These are phyloP conservation scores for Xylaria digitata DNA, from an alignment of 2,329 filamentous ascomycete species.

Conservation along the genomic window DNA sequence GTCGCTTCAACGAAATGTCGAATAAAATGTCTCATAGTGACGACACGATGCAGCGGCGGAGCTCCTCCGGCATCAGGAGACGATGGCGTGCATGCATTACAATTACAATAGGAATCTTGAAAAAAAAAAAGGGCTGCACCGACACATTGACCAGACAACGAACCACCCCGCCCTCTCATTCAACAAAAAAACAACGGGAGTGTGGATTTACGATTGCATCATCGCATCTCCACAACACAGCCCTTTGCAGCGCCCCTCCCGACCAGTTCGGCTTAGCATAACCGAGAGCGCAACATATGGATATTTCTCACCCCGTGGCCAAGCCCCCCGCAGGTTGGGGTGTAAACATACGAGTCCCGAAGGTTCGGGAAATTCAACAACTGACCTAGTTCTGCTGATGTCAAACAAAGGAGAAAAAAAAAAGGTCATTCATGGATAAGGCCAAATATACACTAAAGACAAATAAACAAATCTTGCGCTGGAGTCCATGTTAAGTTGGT, in stretches of 20 bases:
- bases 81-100: constrained; percentile 4
- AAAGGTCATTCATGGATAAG: not conserved
- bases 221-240: constrained; percentile 31
- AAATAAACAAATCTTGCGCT: not conserved
- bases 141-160: constrained; percentile 18
- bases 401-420: not conserved
- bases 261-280: constrained; percentile 24
- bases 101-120: constrained; percentile 1
- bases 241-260: constrained; percentile 32
- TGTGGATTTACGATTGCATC: constrained; percentile 34
- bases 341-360: not conserved
- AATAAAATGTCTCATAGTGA: constrained; percentile 30
- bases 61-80: not conserved
- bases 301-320: not conserved
- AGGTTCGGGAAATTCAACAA: constrained; percentile 2
- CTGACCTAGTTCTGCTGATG: not conserved
- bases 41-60: constrained; percentile 34
- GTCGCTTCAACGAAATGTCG: not conserved
- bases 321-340: not conserved
- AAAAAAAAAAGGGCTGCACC: constrained; percentile 14
- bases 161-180: constrained; percentile 6
- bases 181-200: constrained; percentile 6
- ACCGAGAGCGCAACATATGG: constrained; percentile 4
- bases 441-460: not conserved
- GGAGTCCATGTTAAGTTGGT: not conserved